Percentiles rank a stretch among this genome's conserved stretches.
phyloP scores from a whole-genome alignment of 2,329 filamentous ascomycete genomes.

The Tolypocladium sp. region DNA sequence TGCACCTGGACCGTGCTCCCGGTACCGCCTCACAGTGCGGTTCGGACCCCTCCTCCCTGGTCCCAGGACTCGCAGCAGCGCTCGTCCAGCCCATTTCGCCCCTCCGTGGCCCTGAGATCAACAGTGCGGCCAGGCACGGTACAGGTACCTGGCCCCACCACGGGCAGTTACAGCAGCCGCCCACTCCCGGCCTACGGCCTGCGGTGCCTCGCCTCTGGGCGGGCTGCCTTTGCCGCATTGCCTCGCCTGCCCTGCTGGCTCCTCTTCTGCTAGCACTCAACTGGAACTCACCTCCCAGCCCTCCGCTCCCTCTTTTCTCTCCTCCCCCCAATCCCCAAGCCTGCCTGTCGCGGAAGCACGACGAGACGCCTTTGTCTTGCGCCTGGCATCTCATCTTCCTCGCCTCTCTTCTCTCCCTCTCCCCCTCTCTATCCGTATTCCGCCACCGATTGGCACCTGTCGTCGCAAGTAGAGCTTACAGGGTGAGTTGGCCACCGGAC shows the following conservation, averaged over 20 bases:
- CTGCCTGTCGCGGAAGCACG: background rate
- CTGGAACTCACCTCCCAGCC: background rate
- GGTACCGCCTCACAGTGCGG: background rate
- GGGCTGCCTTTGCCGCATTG: background rate
- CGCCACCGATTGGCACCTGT: background rate
- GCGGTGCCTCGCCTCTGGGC: background rate
- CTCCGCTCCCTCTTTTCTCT: slow-evolving; percentile 3
- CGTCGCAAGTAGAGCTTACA: background rate
- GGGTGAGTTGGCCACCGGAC: background rate
- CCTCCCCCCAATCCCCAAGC: background rate
- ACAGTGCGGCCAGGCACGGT: background rate
- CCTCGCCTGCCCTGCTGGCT: background rate
- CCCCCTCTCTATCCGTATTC: background rate
- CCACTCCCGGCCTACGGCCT: background rate
- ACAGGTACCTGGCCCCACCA: background rate
- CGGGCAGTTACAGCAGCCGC: background rate
- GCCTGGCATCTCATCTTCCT: background rate
- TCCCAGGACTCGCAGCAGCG: background rate
- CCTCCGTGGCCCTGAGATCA: background rate
- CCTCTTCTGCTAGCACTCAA: background rate
- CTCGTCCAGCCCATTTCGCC: background rate
- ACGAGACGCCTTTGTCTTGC: background rate
- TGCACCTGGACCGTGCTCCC: background rate
- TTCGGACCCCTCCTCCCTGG: background rate
- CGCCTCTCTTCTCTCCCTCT: background rate